Base-by-base conservation (phyloP, 1,284 basidiomycete species). In the Phellopilus nigrolimitatus region DNA sequence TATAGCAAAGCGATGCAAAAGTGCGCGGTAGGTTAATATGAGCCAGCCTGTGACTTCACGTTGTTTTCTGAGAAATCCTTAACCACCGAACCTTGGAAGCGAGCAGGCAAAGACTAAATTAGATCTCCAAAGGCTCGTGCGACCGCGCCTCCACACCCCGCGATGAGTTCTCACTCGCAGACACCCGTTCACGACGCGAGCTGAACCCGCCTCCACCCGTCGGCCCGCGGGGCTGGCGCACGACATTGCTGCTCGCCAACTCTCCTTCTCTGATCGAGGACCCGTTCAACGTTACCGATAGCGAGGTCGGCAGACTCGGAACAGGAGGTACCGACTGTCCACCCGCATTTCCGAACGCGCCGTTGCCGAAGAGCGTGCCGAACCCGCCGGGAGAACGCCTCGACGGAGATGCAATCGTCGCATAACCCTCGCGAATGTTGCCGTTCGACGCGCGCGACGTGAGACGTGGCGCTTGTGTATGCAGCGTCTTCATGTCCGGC, bases 381-480 rank as follows among this genome's bases (percentile, higher is more conserved):
- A 87, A 88, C 25, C 75, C 79, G 40, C 76, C 75, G n/a, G 82
- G 80, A 43, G 82, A 75, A 38, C 88, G 82, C 53, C 88, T 83
- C 34, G 85, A 80, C 19, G 87, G 82, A 28, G 87, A 87, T 33
- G 88, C 87, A 53, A 92, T 88, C 22, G 88, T 91, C n/a, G 88
- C 88, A 66, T 90, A 94, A 22, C 88, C 87, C 64, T 92, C 90
- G 49, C 91, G 83, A 50, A 95, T 88, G 68, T 95, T 95, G 42
- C 88, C 91, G 60, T 88, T 93, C 30, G 91, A 94, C 21, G 91
- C 78, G 58, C 91, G 88, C 7, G 89, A 84, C 42, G 75, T 82
- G 41, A 95, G 76, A 43, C 89, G 84, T 30, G 90, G 84, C 0
- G 88, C 79, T 51, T 87, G 85, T 36, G 88, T 80, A 53, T 92